Evolutionary conservation across 495 filamentous ascomycete species (phyloP).

Genomic region (Pyronema domesticum): DNA sequence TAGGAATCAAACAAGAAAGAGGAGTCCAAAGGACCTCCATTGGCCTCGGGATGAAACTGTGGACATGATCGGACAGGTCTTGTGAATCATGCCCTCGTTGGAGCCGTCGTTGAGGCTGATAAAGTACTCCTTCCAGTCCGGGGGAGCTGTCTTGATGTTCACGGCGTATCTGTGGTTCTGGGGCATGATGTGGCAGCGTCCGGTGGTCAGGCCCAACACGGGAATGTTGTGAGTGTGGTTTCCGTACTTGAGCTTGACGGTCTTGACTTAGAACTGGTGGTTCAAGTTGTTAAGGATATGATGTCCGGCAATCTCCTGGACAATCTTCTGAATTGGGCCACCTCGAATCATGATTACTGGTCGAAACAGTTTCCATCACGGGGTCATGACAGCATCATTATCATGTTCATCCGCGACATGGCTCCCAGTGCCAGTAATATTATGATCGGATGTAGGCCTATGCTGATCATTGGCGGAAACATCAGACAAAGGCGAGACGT

Average conservation of each 20-base stretch:
- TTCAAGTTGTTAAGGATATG: slow-evolving; percentile 97
- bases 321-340: slow-evolving; percentile 93
- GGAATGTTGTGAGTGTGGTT: slow-evolving; percentile 98
- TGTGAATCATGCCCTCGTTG: slow-evolving; percentile 95
- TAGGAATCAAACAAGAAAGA: slow-evolving; percentile 93
- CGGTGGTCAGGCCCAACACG: slow-evolving; percentile 79
- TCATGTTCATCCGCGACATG: too few species aligned
- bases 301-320: slow-evolving; percentile 89
- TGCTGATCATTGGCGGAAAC: too few species aligned
- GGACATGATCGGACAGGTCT: slow-evolving; percentile 87
- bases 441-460: too few species aligned
- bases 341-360: slow-evolving; percentile 91
- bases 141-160: slow-evolving; percentile 55
- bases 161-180: slow-evolving; percentile 99
- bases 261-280: slow-evolving; percentile 83
- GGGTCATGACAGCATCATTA: too few species aligned
- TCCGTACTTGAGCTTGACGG: slow-evolving; percentile 91
- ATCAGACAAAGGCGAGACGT: too few species aligned
- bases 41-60: slow-evolving; percentile 98
- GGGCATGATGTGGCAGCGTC: slow-evolving; percentile 91
- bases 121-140: slow-evolving; percentile 91
- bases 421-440: too few species aligned
- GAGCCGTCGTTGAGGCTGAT: slow-evolving; percentile 88
- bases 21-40: slow-evolving; percentile 86
- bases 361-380: too few species aligned